These are phyloP conservation scores for Ochromonas danica DNA, from an alignment of 108 stramenopile species.

Conservation along the genomic window DNA sequence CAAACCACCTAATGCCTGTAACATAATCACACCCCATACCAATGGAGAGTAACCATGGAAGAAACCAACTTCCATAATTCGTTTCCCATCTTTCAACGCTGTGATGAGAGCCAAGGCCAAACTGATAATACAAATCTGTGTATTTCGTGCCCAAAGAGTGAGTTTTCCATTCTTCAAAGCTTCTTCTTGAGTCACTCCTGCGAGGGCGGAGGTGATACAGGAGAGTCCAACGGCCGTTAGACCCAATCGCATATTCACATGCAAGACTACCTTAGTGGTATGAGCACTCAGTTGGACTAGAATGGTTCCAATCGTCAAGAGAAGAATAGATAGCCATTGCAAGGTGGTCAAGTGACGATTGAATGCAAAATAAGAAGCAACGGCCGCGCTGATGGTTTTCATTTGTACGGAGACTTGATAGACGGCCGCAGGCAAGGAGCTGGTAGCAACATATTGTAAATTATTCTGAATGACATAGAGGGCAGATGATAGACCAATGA, in stretches of 20 bases:
- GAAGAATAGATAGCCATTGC: conserved; percentile 3
- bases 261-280: background rate
- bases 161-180: background rate
- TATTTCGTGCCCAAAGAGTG: background rate
- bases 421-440: background rate
- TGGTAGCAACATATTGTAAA: conserved; percentile 25
- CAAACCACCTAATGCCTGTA: conserved; percentile 26
- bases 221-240: background rate
- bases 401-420: conserved; percentile 28
- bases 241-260: background rate
- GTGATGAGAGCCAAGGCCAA: background rate
- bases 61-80: background rate
- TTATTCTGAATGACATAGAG: conserved; percentile 34
- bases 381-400: background rate
- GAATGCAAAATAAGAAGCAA: background rate
- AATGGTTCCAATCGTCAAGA: conserved; percentile 10
- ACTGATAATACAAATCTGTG: background rate
- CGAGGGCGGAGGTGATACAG: background rate
- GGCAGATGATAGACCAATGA: background rate
- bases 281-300: background rate
- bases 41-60: conserved; percentile 19
- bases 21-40: conserved; percentile 21
- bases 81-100: background rate
- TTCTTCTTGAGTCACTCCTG: conserved; percentile 18
- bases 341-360: background rate